These are phyloP conservation scores for Epichloe hybrida DNA, from an alignment of 2,329 filamentous ascomycete species.

Conservation along the genomic window DNA sequence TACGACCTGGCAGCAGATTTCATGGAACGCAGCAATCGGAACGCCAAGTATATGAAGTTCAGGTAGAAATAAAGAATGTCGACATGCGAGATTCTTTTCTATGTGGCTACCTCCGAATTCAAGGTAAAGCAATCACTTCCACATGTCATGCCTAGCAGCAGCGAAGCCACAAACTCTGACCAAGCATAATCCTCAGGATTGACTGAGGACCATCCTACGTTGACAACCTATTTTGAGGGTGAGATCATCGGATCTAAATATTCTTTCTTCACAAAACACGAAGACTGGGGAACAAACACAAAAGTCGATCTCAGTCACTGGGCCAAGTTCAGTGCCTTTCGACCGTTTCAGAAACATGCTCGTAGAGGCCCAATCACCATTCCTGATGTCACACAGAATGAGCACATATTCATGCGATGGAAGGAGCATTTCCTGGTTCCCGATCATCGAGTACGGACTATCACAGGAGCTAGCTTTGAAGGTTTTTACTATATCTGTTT, in stretches of 20 bases:
- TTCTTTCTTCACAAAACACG: slow-evolving; percentile 81
- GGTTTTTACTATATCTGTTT: slow-evolving; percentile 99
- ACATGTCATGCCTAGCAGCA: background rate
- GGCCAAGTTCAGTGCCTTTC: slow-evolving; percentile 79
- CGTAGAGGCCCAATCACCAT: slow-evolving; percentile 42
- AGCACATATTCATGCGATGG: slow-evolving; percentile 97
- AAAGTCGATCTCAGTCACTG: slow-evolving; percentile 90
- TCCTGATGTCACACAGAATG: slow-evolving; percentile 62
- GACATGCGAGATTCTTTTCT: slow-evolving; percentile 89
- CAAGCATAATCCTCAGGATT: slow-evolving; percentile 43
- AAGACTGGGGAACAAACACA: slow-evolving; percentile 81
- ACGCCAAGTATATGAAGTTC: slow-evolving; percentile 83
- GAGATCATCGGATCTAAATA: slow-evolving; percentile 95
- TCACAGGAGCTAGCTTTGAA: slow-evolving; percentile 90
- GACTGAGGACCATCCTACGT: slow-evolving; percentile 89
- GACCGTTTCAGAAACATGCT: slow-evolving; percentile 51
- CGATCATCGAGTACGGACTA: slow-evolving; percentile 81
- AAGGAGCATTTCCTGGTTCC: slow-evolving; percentile 97
- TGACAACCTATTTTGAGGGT: slow-evolving; percentile 96
- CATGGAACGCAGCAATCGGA: slow-evolving; percentile 87
- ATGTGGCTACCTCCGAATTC: slow-evolving; percentile 88
- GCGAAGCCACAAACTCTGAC: background rate
- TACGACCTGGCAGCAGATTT: slow-evolving; percentile 80
- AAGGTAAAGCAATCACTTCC: slow-evolving; percentile 45
- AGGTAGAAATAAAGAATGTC: slow-evolving; percentile 94